phyloP scores from a whole-genome alignment of 257 asterid species.

The Solanum ossicruentum region DNA sequence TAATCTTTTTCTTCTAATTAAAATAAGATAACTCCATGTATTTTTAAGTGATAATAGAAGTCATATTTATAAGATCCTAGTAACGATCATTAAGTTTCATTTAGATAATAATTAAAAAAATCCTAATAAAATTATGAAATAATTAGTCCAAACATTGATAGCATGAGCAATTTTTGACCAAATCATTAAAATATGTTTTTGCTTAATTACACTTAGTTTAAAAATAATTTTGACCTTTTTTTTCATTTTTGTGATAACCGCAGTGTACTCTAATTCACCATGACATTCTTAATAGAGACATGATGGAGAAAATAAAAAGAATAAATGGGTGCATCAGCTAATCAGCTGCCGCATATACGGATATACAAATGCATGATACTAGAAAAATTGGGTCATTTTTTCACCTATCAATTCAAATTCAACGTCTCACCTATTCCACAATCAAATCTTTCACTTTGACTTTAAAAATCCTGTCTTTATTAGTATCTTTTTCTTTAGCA shows the following conservation, averaged over 20 bases:
- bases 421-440: neutral
- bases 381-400: neutral
- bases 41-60: too few relatives aligned
- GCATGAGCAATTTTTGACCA: neutral
- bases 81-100: neutral
- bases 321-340: neutral
- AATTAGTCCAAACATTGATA: too few relatives aligned
- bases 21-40: neutral
- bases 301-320: neutral
- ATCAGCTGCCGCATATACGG: neutral
- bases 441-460: neutral
- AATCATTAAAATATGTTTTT: too few relatives aligned
- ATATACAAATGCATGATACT: neutral
- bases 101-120: too few relatives aligned
- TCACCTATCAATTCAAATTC: neutral
- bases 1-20: too few relatives aligned
- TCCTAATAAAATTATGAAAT: too few relatives aligned
- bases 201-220: too few relatives aligned
- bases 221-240: too few relatives aligned
- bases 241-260: neutral
- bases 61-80: neutral
- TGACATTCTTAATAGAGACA: neutral
- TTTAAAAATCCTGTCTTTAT: neutral
- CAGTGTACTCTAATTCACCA: neutral
- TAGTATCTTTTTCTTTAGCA: neutral